Percentiles rank a stretch among this genome's conserved stretches.
Conservation (phyloP, 345 rosid genomes). For the Salix brachista region DNA sequence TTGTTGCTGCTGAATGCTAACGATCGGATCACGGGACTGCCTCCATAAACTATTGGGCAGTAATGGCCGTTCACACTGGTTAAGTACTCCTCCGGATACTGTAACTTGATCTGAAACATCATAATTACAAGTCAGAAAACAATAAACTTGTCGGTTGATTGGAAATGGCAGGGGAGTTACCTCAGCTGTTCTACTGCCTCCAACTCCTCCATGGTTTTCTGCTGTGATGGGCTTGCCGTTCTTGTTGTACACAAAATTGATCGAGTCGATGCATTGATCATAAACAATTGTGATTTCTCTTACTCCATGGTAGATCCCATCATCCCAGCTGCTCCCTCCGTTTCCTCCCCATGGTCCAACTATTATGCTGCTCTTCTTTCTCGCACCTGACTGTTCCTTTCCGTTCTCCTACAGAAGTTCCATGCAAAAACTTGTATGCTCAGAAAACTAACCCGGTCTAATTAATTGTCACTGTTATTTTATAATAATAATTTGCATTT, state of each 20-base stretch:
- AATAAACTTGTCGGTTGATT: neutral
- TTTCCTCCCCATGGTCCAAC: conserved; percentile 86
- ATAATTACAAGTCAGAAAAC: neutral
- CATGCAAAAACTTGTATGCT: neutral
- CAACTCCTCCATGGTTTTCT: conserved; percentile 68
- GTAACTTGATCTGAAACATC: conserved; percentile 56
- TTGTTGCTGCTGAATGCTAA: conserved; percentile 60
- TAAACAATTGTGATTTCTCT: conserved; percentile 56
- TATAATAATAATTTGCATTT: too few relatives aligned
- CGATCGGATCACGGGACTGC: conserved; percentile 63
- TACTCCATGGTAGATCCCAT: conserved; percentile 60
- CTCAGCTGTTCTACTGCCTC: conserved; percentile 53
- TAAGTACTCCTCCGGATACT: conserved; percentile 66
- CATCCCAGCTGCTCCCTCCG: conserved; percentile 72
- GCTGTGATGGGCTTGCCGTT: conserved; percentile 49
- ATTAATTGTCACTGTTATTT: too few relatives aligned
- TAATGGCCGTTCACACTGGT: conserved; percentile 55
- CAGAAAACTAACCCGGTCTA: too few relatives aligned
- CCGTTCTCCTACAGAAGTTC: neutral
- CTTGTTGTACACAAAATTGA: conserved; percentile 52
- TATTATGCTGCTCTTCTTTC: conserved; percentile 31
- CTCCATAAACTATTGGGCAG: conserved; percentile 51
- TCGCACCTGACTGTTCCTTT: conserved; percentile 19
- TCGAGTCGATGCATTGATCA: conserved; percentile 68
- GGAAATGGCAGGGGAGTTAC: conserved; percentile 20